A percentile compares a stretch with the other conserved stretches of the same genome.
These are phyloP conservation scores for Hypoxylon rickii DNA, from an alignment of 495 filamentous ascomycete genomes.

Conservation along the genomic window DNA sequence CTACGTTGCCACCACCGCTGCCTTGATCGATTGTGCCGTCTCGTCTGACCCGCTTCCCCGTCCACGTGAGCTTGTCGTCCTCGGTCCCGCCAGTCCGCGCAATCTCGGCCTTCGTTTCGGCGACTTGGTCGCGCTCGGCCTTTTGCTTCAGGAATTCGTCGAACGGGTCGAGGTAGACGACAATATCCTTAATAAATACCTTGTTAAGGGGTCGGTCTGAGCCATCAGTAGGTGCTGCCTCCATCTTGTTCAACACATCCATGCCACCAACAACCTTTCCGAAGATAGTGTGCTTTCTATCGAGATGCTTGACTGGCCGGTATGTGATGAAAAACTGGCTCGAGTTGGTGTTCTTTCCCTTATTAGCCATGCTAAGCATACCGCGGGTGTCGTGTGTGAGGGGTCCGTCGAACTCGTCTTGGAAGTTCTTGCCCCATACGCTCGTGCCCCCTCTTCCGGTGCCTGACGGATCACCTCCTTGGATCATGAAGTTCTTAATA, in stretches of 20 bases:
- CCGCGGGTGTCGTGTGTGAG: constrained; percentile 78
- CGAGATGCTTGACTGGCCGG: constrained; percentile 77
- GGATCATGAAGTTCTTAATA: constrained; percentile 96
- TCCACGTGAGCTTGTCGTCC: constrained; percentile 89
- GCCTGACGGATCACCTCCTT: constrained; percentile 92
- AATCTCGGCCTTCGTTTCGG: constrained; percentile 57
- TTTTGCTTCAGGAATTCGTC: constrained; percentile 82
- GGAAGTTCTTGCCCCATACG: constrained; percentile 88
- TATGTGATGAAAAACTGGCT: constrained; percentile 97
- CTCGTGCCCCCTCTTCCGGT: constrained; percentile 86
- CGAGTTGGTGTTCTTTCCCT: constrained; percentile 95
- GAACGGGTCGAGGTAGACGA: constrained; percentile 93
- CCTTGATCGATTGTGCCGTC: constrained; percentile 58
- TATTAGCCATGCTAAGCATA: constrained; percentile 93
- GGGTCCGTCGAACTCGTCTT: constrained; percentile 91
- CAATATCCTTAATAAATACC: constrained; percentile 77
- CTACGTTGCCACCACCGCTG: constrained; percentile 61
- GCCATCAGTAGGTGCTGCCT: constrained; percentile 70
- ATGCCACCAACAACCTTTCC: constrained; percentile 79
- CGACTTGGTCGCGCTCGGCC: constrained; percentile 52
- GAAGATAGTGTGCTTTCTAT: constrained; percentile 96
- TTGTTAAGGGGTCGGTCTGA: constrained; percentile 73
- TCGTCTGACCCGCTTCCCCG: constrained; percentile 76
- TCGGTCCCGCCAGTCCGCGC: constrained; percentile 61
- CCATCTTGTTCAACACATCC: constrained; percentile 73